Base-by-base conservation (phyloP, 1,284 basidiomycete genomes). In the Cryptococcus jaspeensis region DNA sequence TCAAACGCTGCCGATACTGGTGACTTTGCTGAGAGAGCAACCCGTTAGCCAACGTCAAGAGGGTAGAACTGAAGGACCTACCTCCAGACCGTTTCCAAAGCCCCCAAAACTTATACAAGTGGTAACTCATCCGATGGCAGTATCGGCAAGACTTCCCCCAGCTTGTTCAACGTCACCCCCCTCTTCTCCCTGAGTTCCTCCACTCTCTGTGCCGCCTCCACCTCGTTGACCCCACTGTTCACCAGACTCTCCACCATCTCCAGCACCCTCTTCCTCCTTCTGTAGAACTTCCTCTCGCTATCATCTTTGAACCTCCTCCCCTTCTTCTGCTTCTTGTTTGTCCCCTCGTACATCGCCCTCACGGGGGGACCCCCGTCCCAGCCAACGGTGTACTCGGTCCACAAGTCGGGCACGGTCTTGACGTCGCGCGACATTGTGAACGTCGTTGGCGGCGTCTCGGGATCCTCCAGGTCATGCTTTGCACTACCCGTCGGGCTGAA, bases 381-480 rank as follows among this genome's bases (percentile, higher is more conserved):
- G 4, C 47, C 47, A 15, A 49, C 35, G 5, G 47, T 49, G 47
- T 49, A 49, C 38, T 49, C 47, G n/a, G 18, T 49, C 47, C 47
- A 49, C 15, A 49, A 37, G 32, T 49, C 47, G 20, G 47, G 47
- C 23, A 49, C 47, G 20, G 47, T 36, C 15, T 49, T 49, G 35
- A 49, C 47, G 13, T 49, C 47, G 37, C 47, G 47, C 18, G 47
- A 49, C 47, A 49, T 49, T 23, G 47, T 38, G 22, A 49, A 49
- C 7, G 16, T 20, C 9, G n/a, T 12, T 9, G 11, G 18, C 15
- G 45, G 28, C 4, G 44, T 23, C 28, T 5, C 9, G 5, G 28
- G 28, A 9, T 32, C 28, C 28, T 32, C 28, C 28, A 32, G 28
- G 9, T 32, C 28, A 9, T 32, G 28, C 28, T 32, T 32, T 32